Conservation (phyloP, 352 stramenopile species). For the Pythium periplocum region DNA sequence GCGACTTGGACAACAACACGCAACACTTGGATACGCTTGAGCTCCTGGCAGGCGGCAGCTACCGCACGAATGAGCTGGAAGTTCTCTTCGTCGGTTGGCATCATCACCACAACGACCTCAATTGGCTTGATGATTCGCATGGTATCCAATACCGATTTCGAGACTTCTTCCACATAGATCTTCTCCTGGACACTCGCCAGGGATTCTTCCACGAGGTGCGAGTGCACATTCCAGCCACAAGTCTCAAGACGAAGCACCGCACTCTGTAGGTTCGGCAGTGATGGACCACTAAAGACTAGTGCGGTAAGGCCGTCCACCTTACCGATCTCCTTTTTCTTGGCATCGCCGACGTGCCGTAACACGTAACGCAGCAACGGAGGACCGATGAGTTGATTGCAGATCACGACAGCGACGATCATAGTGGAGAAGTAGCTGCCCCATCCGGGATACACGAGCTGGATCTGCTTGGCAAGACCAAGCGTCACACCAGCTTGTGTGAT, state of each 20-base stretch:
- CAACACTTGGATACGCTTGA: slow-evolving; percentile 40
- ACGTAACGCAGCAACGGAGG: slow-evolving; percentile 55
- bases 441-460: slow-evolving; percentile 60
- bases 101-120: slow-evolving; percentile 58
- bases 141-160: slow-evolving; percentile 24
- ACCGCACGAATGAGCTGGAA: slow-evolving; percentile 48
- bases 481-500: slow-evolving; percentile 67
- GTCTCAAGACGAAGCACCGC: slow-evolving; percentile 46
- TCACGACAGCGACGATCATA: slow-evolving; percentile 69
- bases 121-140: slow-evolving; percentile 33
- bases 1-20: slow-evolving; percentile 55
- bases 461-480: slow-evolving; percentile 63
- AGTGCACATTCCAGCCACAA: slow-evolving; percentile 56
- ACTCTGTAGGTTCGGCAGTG: slow-evolving; percentile 22
- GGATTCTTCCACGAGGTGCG: slow-evolving; percentile 30
- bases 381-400: slow-evolving; percentile 63
- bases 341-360: slow-evolving; percentile 43
- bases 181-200: slow-evolving; percentile 21
- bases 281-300: slow-evolving; percentile 25
- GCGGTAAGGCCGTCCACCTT: slow-evolving; percentile 51
- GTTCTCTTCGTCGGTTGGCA: slow-evolving; percentile 50
- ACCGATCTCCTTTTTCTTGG: slow-evolving; percentile 48
- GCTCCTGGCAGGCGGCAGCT: slow-evolving; percentile 37
- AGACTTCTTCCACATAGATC: slow-evolving; percentile 17
- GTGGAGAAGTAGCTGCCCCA: slow-evolving; percentile 72